Evolutionary conservation across 2,329 filamentous ascomycete genomes (phyloP), one percentile per base, ranked within the genome.

Genomic region (Hawksworthiomyces lignivorus): DNA sequence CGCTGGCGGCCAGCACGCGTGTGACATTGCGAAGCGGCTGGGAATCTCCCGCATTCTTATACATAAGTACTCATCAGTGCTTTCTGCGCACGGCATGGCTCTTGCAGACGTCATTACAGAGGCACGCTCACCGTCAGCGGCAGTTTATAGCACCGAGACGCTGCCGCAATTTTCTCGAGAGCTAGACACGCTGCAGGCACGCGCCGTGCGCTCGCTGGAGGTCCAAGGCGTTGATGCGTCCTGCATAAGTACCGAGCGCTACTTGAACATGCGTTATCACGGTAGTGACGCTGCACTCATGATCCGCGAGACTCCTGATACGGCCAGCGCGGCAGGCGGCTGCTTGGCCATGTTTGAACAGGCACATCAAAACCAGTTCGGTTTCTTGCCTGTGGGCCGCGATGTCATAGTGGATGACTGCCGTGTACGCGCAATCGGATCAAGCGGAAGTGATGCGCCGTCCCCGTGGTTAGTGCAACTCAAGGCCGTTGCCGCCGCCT

Each of bases 231-330:
- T n/a, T n/a, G n/a, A n/a, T n/a, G 24, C 12, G 24, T 26, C 24
- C 24, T 26, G 24, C 24, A 26, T 26, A 7, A 12, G 12, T 12
- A 94, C 89, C 53, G 88, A 95, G 58, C 84, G 94, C 56, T 96
- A 95, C 55, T 75, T 96, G 43, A 95, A 96, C 57, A 87, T 96
- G 81, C 73, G 88, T 44, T 94, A 94, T 55, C 76, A 87, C 21
- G 88, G 88, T 7, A 94, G 88, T 0, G 88, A 94, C 56, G 90
- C 87, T 6, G 85, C 87, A 1, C 71, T 95, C 30, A 94, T 95
- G 88, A 78, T 43, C 4, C n/a, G 27, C n/a, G 12, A 26, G 24
- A 7, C 24, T 7, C 6, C 75, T 73, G 76, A 73, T 0, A 84
- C 81, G 57, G 80, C 84, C 54, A 79, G 80, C 3, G 85, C 85